Base-by-base conservation (phyloP, 176 grass and related monocot genomes). In the Oryza longistaminata region DNA sequence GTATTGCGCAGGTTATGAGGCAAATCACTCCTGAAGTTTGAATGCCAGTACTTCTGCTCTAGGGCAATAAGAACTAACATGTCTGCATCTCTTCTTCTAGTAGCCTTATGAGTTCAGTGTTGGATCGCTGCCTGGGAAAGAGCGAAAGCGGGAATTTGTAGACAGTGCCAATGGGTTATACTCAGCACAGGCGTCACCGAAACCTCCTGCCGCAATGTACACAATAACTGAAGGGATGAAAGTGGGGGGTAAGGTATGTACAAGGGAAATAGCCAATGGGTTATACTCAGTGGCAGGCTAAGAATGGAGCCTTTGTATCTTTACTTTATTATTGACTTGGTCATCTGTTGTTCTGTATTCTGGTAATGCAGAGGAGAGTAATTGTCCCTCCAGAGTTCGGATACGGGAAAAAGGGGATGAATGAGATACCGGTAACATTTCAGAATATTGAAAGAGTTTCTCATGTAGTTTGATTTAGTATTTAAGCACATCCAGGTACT, bases 81-180 rank as follows among this genome's bases (percentile, higher is more conserved):
- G 6, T 65, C 1, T 65, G 45, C 16, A 4, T 87, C 74, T 21
- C 80, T 90, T 86, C 79, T 86, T 98, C 78, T 98, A 89, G 89
- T 95, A 95, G 96, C 96, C 96, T 87, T 98, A 98, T 66, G 89
- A 93, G 86, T 98, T 98, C 90, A 98, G 53, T 61, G 96, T 98
- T 29, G 91, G 96, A 17, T 92, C 96, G 1, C 76, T 85, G 67
- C 96, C 93, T 4, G 93, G 96, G 3, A 98, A 98, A 78, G 93
- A 98, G 77, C 78, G 93, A 44, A 98, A 98, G 78, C 87, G 91
- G 21, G 93, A 98, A 9, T 98, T 98, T 46, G 96, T 75, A 10
- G 96, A 98, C 64, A 98, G 85, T 16, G 82, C 91, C 62, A 98
- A 98, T 64, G 93, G 89, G 49, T 66, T 98, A 72, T 98, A 87